phyloP scores from a whole-genome alignment of 2,329 filamentous ascomycete species.

The Aureobasidium musti region DNA sequence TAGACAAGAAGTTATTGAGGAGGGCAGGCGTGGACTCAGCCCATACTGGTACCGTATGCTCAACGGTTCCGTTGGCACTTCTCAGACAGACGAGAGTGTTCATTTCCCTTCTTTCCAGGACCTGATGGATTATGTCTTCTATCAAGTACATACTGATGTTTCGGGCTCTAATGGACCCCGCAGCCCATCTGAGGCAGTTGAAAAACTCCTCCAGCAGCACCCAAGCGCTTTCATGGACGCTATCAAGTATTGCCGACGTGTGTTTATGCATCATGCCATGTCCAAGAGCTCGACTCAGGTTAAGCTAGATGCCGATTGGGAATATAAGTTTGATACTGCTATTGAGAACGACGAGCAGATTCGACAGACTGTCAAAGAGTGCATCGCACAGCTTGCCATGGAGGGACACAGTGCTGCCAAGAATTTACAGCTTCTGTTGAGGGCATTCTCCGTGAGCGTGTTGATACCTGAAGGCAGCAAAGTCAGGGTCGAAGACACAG shows the following conservation, averaged over 20 bases:
- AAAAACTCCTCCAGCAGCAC: constrained; percentile 29
- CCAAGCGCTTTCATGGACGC: constrained; percentile 65
- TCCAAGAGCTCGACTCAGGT: constrained; percentile 46
- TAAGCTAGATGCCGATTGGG: constrained; percentile 78
- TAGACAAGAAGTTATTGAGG: constrained; percentile 81
- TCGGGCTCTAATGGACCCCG: not conserved
- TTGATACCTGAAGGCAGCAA: constrained; percentile 12
- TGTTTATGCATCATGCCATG: constrained; percentile 62
- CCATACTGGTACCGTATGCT: constrained; percentile 70
- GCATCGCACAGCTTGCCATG: constrained; percentile 48
- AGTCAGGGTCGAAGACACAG: constrained; percentile 28
- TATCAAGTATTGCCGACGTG: constrained; percentile 66
- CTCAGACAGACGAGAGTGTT: constrained; percentile 36
- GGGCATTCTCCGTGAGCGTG: constrained; percentile 30
- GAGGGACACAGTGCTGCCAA: constrained; percentile 37
- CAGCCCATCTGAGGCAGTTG: not conserved
- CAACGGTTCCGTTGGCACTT: constrained; percentile 48
- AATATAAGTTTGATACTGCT: constrained; percentile 71
- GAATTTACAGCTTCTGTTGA: constrained; percentile 29
- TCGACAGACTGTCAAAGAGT: constrained; percentile 59
- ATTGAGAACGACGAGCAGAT: constrained; percentile 69
- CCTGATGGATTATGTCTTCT: constrained; percentile 41
- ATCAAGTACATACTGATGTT: constrained; percentile 12
- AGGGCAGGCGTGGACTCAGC: constrained; percentile 85
- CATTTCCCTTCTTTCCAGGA: constrained; percentile 49